phyloP scores from a whole-genome alignment of 768 basidiomycete genomes.

The Exsudoporus frostii region DNA sequence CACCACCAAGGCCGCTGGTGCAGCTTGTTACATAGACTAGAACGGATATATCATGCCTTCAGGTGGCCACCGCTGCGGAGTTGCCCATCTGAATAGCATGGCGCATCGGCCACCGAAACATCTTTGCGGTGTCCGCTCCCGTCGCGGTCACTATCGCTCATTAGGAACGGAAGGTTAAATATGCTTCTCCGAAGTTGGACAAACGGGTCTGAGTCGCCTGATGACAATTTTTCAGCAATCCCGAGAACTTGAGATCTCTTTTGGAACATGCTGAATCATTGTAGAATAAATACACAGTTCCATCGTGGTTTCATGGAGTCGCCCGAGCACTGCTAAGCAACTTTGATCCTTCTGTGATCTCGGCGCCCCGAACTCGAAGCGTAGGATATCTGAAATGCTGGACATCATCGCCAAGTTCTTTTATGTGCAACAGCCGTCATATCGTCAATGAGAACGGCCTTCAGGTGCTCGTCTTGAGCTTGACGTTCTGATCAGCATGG shows the following conservation, averaged over 20 bases:
- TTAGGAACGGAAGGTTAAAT: background rate
- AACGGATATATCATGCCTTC: background rate
- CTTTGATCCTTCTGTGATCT: background rate
- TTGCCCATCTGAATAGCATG: background rate
- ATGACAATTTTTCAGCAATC: conserved; percentile 7
- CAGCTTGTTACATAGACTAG: background rate
- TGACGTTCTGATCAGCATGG: no score
- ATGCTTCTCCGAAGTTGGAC: background rate
- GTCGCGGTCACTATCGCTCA: no score
- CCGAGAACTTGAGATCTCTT: conserved; percentile 8
- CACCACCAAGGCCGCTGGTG: background rate
- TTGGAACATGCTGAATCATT: conserved; percentile 6
- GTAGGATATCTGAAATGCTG: background rate
- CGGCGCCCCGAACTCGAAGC: background rate
- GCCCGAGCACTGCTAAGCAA: no score
- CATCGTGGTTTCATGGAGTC: background rate
- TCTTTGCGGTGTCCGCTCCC: background rate
- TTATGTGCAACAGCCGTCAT: no score
- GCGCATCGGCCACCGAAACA: conserved; percentile 6
- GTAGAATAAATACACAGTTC: no score
- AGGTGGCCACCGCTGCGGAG: background rate
- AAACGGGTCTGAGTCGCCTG: background rate
- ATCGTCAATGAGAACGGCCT: background rate
- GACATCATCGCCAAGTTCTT: background rate
- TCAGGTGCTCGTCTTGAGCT: background rate